Evolutionary conservation across 208 protist species (phyloP).

Genomic region (Crithidia brevicula): DNA sequence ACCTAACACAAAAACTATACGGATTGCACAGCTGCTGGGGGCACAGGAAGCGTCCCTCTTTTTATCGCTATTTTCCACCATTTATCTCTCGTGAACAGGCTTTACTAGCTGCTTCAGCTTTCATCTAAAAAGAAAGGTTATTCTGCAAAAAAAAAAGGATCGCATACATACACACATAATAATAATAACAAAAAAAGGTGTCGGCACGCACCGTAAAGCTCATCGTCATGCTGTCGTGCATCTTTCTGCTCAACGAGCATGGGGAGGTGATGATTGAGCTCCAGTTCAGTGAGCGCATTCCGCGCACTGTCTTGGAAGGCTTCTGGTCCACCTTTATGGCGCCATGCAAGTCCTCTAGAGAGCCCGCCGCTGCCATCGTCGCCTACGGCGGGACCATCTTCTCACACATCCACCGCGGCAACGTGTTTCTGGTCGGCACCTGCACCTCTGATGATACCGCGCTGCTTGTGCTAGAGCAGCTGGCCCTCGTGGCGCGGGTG

Average conservation of each 20-base stretch:
- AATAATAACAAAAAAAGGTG: neutral
- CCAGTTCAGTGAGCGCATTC: slow-evolving; percentile 76
- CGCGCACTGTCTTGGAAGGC: slow-evolving; percentile 65
- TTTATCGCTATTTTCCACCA: too few species aligned
- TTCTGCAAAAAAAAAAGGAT: too few species aligned
- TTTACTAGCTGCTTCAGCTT: too few species aligned
- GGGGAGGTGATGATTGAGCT: slow-evolving; percentile 92
- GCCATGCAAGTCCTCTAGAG: slow-evolving; percentile 28
- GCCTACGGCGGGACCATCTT: slow-evolving; percentile 65
- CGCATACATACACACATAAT: too few species aligned
- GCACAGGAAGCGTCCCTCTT: too few species aligned
- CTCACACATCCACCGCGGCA: slow-evolving; percentile 70
- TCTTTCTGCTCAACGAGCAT: slow-evolving; percentile 76
- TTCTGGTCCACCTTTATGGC: slow-evolving; percentile 79
- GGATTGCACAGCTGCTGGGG: too few species aligned
- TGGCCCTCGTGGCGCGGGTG: slow-evolving; percentile 62
- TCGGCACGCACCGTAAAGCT: too few species aligned
- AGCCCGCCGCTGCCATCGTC: slow-evolving; percentile 60
- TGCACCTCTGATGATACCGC: slow-evolving; percentile 68
- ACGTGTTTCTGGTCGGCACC: slow-evolving; percentile 79
- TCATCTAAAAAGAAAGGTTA: too few species aligned
- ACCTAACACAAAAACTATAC: too few species aligned
- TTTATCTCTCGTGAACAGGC: too few species aligned
- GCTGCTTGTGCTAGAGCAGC: slow-evolving; percentile 78
- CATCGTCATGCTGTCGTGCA: slow-evolving; percentile 77